Conservation (phyloP, 495 filamentous ascomycete species). For the Hypoxylon rickii region DNA sequence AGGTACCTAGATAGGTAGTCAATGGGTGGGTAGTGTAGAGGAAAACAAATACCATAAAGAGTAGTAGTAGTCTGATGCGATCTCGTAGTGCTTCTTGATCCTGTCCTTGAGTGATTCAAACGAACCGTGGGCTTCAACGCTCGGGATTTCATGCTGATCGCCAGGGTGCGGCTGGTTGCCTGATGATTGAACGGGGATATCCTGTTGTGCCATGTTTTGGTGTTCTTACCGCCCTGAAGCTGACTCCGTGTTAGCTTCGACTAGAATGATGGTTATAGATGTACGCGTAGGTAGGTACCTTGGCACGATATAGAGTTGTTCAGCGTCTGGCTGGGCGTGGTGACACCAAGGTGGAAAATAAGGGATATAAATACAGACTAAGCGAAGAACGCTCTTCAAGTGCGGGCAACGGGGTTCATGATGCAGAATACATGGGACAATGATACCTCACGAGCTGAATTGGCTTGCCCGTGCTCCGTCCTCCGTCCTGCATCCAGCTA, state of each 20-base stretch:
- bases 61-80: constrained; percentile 61
- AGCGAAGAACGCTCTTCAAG: too few species aligned
- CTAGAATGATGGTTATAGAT: too few species aligned
- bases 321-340: too few species aligned
- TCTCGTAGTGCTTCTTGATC: constrained; percentile 62
- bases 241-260: too few species aligned
- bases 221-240: neutral
- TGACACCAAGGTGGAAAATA: too few species aligned
- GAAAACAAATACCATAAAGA: constrained; percentile 49
- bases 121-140: constrained; percentile 54
- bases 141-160: constrained; percentile 54
- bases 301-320: too few species aligned
- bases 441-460: constrained; percentile 4
- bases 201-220: constrained; percentile 16
- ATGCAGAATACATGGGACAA: constrained; percentile 4
- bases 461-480: too few species aligned
- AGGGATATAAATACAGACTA: too few species aligned
- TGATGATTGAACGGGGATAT: neutral
- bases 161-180: constrained; percentile 28
- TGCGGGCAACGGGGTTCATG: constrained; percentile 13
- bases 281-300: too few species aligned
- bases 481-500: too few species aligned
- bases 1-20: neutral
- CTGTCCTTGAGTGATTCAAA: constrained; percentile 60
- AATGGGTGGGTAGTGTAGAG: neutral